Evolutionary conservation across 345 rosid genomes (phyloP).

Genomic region (Eucalyptus curtisii): DNA sequence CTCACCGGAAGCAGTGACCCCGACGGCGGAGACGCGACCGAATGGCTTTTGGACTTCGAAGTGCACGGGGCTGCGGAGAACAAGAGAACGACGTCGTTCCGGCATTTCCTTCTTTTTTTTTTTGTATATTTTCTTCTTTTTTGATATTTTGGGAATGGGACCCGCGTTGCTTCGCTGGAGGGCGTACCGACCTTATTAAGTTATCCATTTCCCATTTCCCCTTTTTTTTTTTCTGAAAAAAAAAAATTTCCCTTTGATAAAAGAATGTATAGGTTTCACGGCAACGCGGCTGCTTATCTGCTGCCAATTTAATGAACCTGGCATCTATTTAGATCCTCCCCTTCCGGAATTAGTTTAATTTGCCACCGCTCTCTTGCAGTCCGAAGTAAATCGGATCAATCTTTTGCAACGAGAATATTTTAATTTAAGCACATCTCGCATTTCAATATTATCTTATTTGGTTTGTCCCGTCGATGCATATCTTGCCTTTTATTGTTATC

Average conservation of each 20-base stretch:
- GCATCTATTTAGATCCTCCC: neutral
- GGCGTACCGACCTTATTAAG: neutral
- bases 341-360: neutral
- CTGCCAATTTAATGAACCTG: neutral
- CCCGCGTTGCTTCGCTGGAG: neutral
- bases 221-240: neutral
- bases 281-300: neutral
- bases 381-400: neutral
- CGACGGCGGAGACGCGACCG: neutral
- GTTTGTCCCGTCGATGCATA: neutral
- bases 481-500: rapidly evolving
- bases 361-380: neutral
- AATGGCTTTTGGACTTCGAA: neutral
- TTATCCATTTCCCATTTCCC: neutral
- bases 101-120: neutral
- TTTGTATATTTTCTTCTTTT: no score
- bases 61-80: neutral
- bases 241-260: neutral
- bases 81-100: neutral
- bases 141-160: neutral
- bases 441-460: neutral
- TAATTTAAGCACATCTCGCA: rapidly evolving
- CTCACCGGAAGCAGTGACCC: neutral
- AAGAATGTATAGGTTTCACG: neutral
- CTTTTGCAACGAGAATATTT: neutral